These are phyloP conservation scores for Phytophthora kernoviae DNA, from an alignment of 352 stramenopile species.

Conservation along the genomic window DNA sequence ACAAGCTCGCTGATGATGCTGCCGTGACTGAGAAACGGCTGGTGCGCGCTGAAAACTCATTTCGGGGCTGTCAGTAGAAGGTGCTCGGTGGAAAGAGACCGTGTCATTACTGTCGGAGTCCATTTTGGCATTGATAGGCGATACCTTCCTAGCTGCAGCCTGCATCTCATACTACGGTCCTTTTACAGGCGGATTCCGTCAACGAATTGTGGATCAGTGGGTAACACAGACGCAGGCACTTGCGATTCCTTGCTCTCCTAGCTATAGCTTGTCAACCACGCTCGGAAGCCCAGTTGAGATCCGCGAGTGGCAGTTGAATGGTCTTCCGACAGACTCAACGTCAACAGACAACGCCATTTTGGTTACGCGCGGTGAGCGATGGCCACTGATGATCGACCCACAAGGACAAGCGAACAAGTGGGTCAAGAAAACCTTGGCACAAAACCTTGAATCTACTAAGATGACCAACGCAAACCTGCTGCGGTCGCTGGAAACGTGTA, in stretches of 20 bases:
- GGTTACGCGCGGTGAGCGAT: slow-evolving; percentile 89
- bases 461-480: slow-evolving; percentile 93
- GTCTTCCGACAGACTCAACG: slow-evolving; percentile 90
- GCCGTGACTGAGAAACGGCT: slow-evolving; percentile 90
- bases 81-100: slow-evolving; percentile 92
- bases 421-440: slow-evolving; percentile 90
- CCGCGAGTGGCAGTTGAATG: slow-evolving; percentile 92
- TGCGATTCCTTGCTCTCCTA: slow-evolving; percentile 72
- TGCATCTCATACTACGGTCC: slow-evolving; percentile 95
- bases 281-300: slow-evolving; percentile 92
- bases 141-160: slow-evolving; percentile 92
- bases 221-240: slow-evolving; percentile 62
- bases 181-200: slow-evolving; percentile 90
- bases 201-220: slow-evolving; percentile 81
- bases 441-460: slow-evolving; percentile 82
- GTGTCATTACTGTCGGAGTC: slow-evolving; percentile 80
- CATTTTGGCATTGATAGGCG: slow-evolving; percentile 87
- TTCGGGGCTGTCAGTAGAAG: slow-evolving; percentile 89
- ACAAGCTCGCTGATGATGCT: slow-evolving; percentile 86
- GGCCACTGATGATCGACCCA: slow-evolving; percentile 95
- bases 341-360: slow-evolving; percentile 95
- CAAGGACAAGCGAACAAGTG: slow-evolving; percentile 95
- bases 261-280: slow-evolving; percentile 75
- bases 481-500: slow-evolving; percentile 90
- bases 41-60: slow-evolving; percentile 92